Evolutionary conservation across 805 yeast genomes (phyloP).

Genomic region (Ascoidea rubescens): DNA sequence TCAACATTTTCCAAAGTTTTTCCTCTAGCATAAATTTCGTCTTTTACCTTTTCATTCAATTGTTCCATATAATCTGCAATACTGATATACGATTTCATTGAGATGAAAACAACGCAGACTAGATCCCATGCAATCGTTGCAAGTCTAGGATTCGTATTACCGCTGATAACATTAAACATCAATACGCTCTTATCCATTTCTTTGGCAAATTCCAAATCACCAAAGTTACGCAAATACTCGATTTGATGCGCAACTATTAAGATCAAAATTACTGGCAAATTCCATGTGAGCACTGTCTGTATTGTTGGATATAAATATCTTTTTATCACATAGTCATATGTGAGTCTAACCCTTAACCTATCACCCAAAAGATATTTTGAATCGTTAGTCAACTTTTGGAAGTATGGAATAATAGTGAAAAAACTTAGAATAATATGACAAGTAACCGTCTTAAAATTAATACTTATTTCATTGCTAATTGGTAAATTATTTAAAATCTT

Average conservation of each 20-base stretch:
- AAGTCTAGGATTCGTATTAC: background rate
- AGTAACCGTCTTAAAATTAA: background rate
- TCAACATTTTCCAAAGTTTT: conserved; percentile 25
- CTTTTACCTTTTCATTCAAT: conserved; percentile 34
- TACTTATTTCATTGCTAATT: background rate
- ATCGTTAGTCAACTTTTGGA: background rate
- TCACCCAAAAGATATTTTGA: background rate
- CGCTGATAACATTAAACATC: background rate
- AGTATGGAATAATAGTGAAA: conserved; percentile 1
- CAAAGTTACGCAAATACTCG: background rate
- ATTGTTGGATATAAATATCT: background rate
- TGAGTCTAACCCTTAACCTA: conserved; percentile 1
- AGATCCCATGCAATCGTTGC: background rate
- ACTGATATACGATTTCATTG: background rate
- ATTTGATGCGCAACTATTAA: no score
- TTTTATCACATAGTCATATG: background rate
- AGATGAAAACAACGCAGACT: conserved; percentile 1
- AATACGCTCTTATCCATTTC: conserved; percentile 5
- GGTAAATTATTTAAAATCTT: background rate
- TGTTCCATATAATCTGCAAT: conserved; percentile 5
- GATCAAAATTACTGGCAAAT: no score
- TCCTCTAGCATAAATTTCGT: conserved; percentile 43
- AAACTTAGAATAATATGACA: background rate
- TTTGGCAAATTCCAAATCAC: conserved; percentile 3
- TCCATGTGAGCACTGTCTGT: background rate